Evolutionary conservation across 2,329 filamentous ascomycete genomes (phyloP).

Genomic region (Chalara sp.): DNA sequence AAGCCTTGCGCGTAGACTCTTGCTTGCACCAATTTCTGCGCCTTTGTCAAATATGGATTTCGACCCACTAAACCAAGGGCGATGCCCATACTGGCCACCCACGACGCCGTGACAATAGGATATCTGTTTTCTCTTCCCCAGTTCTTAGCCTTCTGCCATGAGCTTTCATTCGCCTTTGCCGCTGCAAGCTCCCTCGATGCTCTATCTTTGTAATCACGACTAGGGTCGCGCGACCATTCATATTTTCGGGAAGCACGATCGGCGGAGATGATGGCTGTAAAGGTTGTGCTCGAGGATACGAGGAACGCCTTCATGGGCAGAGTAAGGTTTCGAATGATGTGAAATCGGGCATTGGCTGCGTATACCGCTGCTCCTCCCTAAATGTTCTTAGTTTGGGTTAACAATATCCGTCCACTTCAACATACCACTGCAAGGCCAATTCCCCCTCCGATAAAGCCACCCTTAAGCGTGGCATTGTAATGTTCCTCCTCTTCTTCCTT

Average conservation of each 20-base stretch:
- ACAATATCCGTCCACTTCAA: constrained; percentile 23
- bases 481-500: constrained; percentile 87
- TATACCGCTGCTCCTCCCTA: constrained; percentile 50
- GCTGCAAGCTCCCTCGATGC: constrained; percentile 14
- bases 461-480: constrained; percentile 74
- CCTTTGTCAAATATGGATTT: constrained; percentile 53
- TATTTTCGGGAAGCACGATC: constrained; percentile 67
- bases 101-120: constrained; percentile 59
- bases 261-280: constrained; percentile 80
- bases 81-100: constrained; percentile 58
- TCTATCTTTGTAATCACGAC: constrained; percentile 29
- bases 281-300: constrained; percentile 73
- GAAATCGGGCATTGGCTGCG: constrained; percentile 60
- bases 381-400: background rate
- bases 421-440: constrained; percentile 63
- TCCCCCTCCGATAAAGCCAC: constrained; percentile 67
- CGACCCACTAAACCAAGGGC: constrained; percentile 57
- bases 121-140: constrained; percentile 69
- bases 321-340: constrained; percentile 73
- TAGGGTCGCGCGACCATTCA: constrained; percentile 45
- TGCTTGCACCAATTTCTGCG: constrained; percentile 69
- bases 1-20: constrained; percentile 70
- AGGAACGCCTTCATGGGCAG: constrained; percentile 89
- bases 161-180: constrained; percentile 34
- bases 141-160: constrained; percentile 54